Percentiles rank a stretch among this genome's conserved stretches.
phyloP scores from a whole-genome alignment of 2,329 filamentous ascomycete species.

The Paracoccidioides brasiliensis region DNA sequence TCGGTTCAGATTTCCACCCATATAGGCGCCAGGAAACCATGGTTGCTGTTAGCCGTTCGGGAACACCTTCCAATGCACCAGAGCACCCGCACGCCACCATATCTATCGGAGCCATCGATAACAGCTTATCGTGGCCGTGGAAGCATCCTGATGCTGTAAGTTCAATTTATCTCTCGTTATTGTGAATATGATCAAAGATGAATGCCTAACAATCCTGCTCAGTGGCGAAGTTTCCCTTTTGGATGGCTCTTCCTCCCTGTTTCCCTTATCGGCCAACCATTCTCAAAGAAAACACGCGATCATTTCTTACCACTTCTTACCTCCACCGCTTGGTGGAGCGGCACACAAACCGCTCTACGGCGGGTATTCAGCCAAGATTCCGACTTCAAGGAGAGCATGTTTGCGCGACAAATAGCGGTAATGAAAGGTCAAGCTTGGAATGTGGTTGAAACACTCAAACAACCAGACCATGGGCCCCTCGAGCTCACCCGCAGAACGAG shows the following conservation, averaged over 20 bases:
- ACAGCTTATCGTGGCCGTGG: constrained; percentile 97
- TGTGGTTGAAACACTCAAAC: constrained; percentile 93
- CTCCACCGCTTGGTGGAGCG: constrained; percentile 91
- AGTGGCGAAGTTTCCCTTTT: constrained; percentile 83
- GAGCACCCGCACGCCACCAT: constrained; percentile 46
- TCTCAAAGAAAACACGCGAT: constrained; percentile 82
- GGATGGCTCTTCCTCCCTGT: constrained; percentile 97
- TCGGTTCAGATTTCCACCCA: constrained; percentile 31
- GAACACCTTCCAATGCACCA: constrained; percentile 37
- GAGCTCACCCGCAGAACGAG: constrained; percentile 81
- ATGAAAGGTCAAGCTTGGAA: constrained; percentile 99
- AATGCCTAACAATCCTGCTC: constrained; percentile 13
- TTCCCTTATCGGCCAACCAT: constrained; percentile 87
- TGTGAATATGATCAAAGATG: background rate
- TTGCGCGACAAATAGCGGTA: constrained; percentile 91
- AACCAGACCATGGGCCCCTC: constrained; percentile 77
- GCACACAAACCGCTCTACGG: constrained; percentile 77
- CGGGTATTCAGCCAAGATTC: constrained; percentile 81
- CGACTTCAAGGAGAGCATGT: constrained; percentile 98
- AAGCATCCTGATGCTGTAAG: constrained; percentile 84
- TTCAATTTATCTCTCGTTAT: constrained; percentile 6
- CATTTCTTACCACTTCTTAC: constrained; percentile 95
- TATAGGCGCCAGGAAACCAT: constrained; percentile 75
- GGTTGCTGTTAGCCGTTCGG: constrained; percentile 52
- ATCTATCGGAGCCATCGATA: constrained; percentile 85